phyloP scores from a whole-genome alignment of 1,284 basidiomycete genomes.

The Pisolithus thermaeus region DNA sequence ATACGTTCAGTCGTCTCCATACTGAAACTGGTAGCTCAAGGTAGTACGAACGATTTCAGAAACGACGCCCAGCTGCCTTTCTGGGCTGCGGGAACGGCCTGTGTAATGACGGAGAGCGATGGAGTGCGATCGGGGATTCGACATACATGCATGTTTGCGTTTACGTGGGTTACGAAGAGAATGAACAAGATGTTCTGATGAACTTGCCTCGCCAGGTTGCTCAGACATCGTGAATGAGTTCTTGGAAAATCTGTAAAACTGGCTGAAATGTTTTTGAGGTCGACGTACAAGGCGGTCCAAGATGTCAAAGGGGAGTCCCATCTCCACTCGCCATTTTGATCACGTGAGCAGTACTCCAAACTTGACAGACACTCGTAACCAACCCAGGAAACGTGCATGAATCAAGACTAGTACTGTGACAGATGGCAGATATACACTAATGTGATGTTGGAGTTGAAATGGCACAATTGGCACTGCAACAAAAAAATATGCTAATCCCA shows the following conservation, averaged over 20 bases:
- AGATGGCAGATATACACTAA: conserved; percentile 10
- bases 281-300: not conserved
- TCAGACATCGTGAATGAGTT: conserved; percentile 28
- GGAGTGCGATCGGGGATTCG: conserved; percentile 18
- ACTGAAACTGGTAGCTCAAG: not conserved
- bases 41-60: conserved; percentile 67
- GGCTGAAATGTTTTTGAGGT: conserved; percentile 9
- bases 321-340: not conserved
- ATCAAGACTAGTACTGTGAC: conserved; percentile 6
- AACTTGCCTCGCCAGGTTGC: conserved; percentile 39
- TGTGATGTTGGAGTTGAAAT: conserved; percentile 10
- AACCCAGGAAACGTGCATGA: not conserved
- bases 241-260: conserved; percentile 2
- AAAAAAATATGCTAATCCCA: conserved; percentile 46
- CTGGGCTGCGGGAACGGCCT: conserved; percentile 72
- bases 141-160: conserved; percentile 29
- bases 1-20: conserved; percentile 8
- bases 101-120: conserved; percentile 19
- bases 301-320: no score
- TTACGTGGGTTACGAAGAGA: conserved; percentile 28
- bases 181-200: conserved; percentile 21
- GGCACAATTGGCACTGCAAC: conserved; percentile 4
- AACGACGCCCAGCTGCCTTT: conserved; percentile 74
- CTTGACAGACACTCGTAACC: no score
- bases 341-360: not conserved